phyloP scores from a whole-genome alignment of 2,329 filamentous ascomycete genomes.

The Cladosporium austrohemisphaericum region DNA sequence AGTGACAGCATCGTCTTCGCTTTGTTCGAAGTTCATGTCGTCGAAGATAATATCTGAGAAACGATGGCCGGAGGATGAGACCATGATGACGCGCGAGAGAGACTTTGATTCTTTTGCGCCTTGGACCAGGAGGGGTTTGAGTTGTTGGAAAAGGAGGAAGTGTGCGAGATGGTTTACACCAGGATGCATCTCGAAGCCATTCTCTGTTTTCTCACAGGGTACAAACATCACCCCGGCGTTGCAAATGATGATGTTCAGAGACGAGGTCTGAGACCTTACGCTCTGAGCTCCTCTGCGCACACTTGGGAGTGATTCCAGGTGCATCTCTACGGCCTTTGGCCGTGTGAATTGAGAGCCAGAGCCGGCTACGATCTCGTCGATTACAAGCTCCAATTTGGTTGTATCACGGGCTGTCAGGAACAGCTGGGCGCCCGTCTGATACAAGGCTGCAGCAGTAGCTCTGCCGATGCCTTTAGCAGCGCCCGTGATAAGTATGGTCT shows the following conservation, averaged over 20 bases:
- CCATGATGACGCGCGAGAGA: slow-evolving; percentile 37
- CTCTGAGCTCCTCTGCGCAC: slow-evolving; percentile 33
- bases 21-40: slow-evolving; percentile 30
- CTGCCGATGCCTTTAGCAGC: slow-evolving; percentile 42
- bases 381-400: slow-evolving; percentile 27
- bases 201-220: slow-evolving; percentile 25
- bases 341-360: background rate
- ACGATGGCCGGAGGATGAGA: slow-evolving; percentile 44
- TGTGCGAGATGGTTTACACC: slow-evolving; percentile 53
- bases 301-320: slow-evolving; percentile 31
- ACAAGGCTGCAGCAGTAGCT: slow-evolving; percentile 44
- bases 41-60: slow-evolving; percentile 25
- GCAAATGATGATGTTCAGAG: slow-evolving; percentile 22
- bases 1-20: slow-evolving; percentile 19
- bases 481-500: slow-evolving; percentile 43
- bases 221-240: slow-evolving; percentile 22
- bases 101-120: slow-evolving; percentile 23
- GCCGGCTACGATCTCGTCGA: background rate
- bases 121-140: slow-evolving; percentile 43
- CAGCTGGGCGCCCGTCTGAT: slow-evolving; percentile 43
- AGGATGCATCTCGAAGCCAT: slow-evolving; percentile 52
- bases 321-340: slow-evolving; percentile 27
- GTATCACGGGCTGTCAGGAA: slow-evolving; percentile 43
- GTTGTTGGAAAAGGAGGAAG: slow-evolving; percentile 52
- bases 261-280: background rate